Conservation (phyloP, 2,329 filamentous ascomycete genomes). For the Colletotrichum falcatum region DNA sequence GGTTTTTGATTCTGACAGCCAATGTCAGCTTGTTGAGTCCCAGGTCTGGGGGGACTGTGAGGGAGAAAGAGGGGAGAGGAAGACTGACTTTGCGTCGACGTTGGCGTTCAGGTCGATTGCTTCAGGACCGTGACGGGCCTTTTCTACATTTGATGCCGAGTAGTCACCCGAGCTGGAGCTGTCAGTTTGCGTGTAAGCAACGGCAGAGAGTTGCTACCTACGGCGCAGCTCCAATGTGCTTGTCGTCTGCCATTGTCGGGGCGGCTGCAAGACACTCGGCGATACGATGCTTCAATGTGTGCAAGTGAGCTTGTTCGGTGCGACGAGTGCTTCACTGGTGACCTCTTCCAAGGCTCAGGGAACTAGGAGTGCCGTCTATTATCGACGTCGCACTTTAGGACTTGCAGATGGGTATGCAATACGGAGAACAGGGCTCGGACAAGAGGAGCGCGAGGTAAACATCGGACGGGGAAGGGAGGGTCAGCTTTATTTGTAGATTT, state of each 20-base stretch:
- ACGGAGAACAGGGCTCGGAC: not conserved
- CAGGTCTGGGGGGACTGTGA: not conserved
- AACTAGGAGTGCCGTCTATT: too few relatives aligned
- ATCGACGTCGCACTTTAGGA: not conserved
- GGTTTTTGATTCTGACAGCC: slow-evolving; percentile 55
- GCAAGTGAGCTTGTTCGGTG: not conserved
- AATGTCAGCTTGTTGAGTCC: slow-evolving; percentile 38
- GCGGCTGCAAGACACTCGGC: not conserved
- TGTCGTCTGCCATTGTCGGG: slow-evolving; percentile 29
- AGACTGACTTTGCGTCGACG: slow-evolving; percentile 58
- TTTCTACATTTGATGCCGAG: slow-evolving; percentile 22
- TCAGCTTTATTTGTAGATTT: slow-evolving; percentile 32
- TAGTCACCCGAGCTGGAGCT: not conserved
- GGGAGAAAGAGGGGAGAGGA: not conserved
- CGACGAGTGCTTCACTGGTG: not conserved
- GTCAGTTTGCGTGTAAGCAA: not conserved
- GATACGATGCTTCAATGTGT: not conserved
- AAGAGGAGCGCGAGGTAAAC: not conserved
- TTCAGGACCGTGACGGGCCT: slow-evolving; percentile 16
- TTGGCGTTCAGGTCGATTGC: slow-evolving; percentile 59
- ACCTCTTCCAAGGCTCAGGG: not conserved
- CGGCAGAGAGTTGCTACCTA: not conserved
- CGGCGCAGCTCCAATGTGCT: slow-evolving; percentile 11
- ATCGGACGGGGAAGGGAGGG: slow-evolving; percentile 5
- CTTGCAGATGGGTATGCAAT: not conserved